Base-by-base conservation (phyloP, 2,329 filamentous ascomycete genomes). In the Botrytis hyacinthi region DNA sequence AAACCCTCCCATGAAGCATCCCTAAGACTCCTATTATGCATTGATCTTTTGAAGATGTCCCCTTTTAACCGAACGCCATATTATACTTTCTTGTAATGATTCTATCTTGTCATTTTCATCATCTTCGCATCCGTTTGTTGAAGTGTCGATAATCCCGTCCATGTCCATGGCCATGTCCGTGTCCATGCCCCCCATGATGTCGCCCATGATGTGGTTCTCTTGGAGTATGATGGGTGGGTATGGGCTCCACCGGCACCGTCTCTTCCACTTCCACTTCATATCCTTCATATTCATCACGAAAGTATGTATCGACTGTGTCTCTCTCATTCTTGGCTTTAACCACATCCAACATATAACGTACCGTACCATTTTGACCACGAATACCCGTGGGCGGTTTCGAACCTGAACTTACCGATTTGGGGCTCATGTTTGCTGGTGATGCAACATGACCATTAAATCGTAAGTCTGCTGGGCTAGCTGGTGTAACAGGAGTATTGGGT, bases 311-410 rank as follows among this genome's bases (percentile, higher is more conserved):
- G 2, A 95, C 91, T 20, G 87, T 86, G 20, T 87, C 86, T 78
- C 89, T 88, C 83, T 99, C 96, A 26, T 86, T 86, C 65, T 88
- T 87, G 2, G 94, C 94, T 68, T 91, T 88, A 72, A 92, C 91
- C 0, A 91, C 89, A 76, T 97, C 93, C 67, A 98, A 91, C 82
- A 98, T 93, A 81, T 97, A 98, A 10, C 96, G 89, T 76, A 97
- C 90, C 0, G 95, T 97, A 10, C 92, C 92, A 35, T 93, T 91
- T 78, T 87, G 82, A 83, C 83, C 76, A 81, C 77, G 76, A 29
- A 66, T 72, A 12, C 75, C 76, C n/a, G 76, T 72, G 18, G 75
- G 75, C 42, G 75, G 76, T 59, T 75, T 77, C n/a, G 48, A 37
- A 7, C 78, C 76, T 35, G 80, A 80, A 1, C 78, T 76, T 44